A percentile compares a stretch with the other conserved stretches of the same genome.
phyloP scores from a whole-genome alignment of 352 stramenopile genomes.

The Hyaloperonospora arabidopsidis region DNA sequence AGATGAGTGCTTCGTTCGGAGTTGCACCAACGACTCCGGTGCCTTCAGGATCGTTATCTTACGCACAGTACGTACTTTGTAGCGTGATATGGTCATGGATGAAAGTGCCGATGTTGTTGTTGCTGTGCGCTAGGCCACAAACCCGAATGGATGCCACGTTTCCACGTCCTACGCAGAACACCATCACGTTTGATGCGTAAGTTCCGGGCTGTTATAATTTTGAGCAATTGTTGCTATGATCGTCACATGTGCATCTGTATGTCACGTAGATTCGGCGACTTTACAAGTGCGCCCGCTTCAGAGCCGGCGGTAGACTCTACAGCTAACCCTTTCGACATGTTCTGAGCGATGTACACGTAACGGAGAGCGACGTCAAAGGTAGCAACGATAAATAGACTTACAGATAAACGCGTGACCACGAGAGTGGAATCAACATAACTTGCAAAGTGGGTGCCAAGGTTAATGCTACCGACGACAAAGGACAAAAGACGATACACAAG shows the following conservation, averaged over 20 bases:
- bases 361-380: not conserved
- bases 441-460: not conserved
- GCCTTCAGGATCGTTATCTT: slow-evolving; percentile 14
- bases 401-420: slow-evolving; percentile 4
- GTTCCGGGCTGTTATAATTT: slow-evolving; percentile 7
- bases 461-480: not conserved
- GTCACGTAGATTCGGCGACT: slow-evolving; percentile 42
- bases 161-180: slow-evolving; percentile 29
- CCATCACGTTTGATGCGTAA: slow-evolving; percentile 39
- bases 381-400: slow-evolving; percentile 27
- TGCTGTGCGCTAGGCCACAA: slow-evolving; percentile 16
- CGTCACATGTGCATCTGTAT: slow-evolving; percentile 4
- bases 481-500: slow-evolving; percentile 4
- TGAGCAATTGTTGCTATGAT: slow-evolving; percentile 3
- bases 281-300: slow-evolving; percentile 33
- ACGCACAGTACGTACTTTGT: slow-evolving; percentile 22
- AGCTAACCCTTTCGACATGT: slow-evolving; percentile 81
- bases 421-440: not conserved
- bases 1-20: slow-evolving; percentile 21
- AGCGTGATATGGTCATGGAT: too few relatives aligned
- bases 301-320: slow-evolving; percentile 27
- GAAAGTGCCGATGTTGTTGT: not conserved
- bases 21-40: slow-evolving; percentile 20
- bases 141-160: slow-evolving; percentile 26
- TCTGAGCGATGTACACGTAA: slow-evolving; percentile 33